These are phyloP conservation scores for Psidium friedrichsthalianum DNA, from an alignment of 345 rosid genomes.

Conservation along the genomic window DNA sequence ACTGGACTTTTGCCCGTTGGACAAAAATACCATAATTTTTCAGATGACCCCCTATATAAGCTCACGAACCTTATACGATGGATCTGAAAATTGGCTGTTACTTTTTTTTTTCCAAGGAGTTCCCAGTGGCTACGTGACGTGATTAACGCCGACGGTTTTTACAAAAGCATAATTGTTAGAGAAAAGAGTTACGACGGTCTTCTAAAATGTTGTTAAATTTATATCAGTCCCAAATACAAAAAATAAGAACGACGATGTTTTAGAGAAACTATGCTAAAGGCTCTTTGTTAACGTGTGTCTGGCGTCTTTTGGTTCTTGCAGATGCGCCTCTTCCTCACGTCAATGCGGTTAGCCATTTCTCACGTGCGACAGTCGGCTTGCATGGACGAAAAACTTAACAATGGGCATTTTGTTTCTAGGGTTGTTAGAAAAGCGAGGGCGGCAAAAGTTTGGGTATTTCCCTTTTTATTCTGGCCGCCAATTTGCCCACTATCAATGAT, in stretches of 20 bases:
- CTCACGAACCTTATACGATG: not conserved
- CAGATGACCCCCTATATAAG: not conserved
- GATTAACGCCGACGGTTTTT: not conserved
- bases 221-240: not conserved
- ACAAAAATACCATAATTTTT: not conserved
- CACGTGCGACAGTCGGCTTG: not conserved
- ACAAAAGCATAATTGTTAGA: not conserved
- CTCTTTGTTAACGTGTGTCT: not conserved
- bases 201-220: not conserved
- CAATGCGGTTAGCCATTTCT: not conserved
- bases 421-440: not conserved
- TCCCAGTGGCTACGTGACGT: not conserved
- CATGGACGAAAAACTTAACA: not conserved
- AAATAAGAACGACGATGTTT: not conserved
- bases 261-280: not conserved
- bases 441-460: not conserved
- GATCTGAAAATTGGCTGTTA: not conserved
- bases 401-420: not conserved
- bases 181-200: not conserved
- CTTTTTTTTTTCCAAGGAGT: not conserved
- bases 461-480: not conserved
- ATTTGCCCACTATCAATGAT: not conserved
- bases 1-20: not conserved
- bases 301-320: not conserved
- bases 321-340: not conserved